Evolutionary conservation across 805 yeast genomes (phyloP).

Genomic region (Wickerhamomyces strasburgensis): DNA sequence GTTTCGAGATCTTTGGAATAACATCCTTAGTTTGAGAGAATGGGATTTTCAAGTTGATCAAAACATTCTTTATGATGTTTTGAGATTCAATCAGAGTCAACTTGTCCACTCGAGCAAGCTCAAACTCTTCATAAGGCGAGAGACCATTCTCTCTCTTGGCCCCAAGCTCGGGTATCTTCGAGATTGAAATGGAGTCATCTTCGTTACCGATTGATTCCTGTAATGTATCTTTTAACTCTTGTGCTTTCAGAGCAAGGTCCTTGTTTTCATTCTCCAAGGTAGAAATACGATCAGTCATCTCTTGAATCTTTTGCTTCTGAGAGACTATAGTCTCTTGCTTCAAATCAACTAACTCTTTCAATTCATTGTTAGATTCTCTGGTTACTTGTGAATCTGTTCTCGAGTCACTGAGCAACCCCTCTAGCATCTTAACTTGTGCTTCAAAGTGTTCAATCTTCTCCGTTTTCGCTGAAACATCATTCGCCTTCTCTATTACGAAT

Average conservation of each 20-base stretch:
- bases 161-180: slow-evolving; percentile 25
- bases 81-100: slow-evolving; percentile 28
- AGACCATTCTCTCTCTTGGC: slow-evolving; percentile 10
- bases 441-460: slow-evolving; percentile 1
- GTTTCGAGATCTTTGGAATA: slow-evolving; percentile 25
- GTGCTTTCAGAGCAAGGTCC: not conserved
- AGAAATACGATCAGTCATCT: too few relatives aligned
- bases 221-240: not conserved
- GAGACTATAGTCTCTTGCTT: slow-evolving; percentile 6
- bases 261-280: not conserved
- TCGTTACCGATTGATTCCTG: slow-evolving; percentile 21
- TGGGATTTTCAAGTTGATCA: slow-evolving; percentile 29
- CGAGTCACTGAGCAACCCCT: slow-evolving; percentile 5
- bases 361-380: slow-evolving; percentile 9
- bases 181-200: slow-evolving; percentile 20
- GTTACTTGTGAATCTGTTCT: slow-evolving; percentile 9
- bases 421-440: slow-evolving; percentile 4
- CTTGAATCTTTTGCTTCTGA: not conserved
- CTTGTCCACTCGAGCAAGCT: slow-evolving; percentile 26
- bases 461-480: not conserved
- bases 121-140: slow-evolving; percentile 17
- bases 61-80: slow-evolving; percentile 31
- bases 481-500: too few relatives aligned
- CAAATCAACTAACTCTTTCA: slow-evolving; percentile 13
- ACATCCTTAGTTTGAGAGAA: slow-evolving; percentile 23